phyloP scores from a whole-genome alignment of 2,329 filamentous ascomycete species.

The Herpotrichia juniperi region DNA sequence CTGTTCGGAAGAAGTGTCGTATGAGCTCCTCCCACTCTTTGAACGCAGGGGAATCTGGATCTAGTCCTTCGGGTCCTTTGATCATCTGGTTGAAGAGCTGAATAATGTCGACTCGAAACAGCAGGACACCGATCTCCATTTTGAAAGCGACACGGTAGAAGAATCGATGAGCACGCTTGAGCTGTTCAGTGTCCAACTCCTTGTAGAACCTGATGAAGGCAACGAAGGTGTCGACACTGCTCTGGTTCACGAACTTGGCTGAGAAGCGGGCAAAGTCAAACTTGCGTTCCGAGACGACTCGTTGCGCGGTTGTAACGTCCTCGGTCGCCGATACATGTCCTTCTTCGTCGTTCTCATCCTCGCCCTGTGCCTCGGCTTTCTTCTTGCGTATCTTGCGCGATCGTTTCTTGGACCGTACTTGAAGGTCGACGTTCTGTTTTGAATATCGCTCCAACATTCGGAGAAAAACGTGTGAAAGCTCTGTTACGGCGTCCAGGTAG shows the following conservation, averaged over 20 bases:
- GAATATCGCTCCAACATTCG: conserved; percentile 92
- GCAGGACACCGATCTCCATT: conserved; percentile 84
- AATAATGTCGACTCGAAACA: conserved; percentile 91
- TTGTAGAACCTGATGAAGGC: conserved; percentile 78
- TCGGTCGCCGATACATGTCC: conserved; percentile 64
- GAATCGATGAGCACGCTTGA: conserved; percentile 92
- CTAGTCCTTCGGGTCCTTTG: conserved; percentile 80
- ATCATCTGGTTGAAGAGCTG: conserved; percentile 89
- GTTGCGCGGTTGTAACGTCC: conserved; percentile 73
- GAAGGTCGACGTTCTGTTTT: conserved; percentile 92
- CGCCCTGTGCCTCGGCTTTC: conserved; percentile 51
- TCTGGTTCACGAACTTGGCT: conserved; percentile 80
- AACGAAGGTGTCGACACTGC: conserved; percentile 87
- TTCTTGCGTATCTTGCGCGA: conserved; percentile 76
- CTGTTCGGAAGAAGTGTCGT: conserved; percentile 80
- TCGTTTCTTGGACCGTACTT: conserved; percentile 81
- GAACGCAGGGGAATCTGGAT: conserved; percentile 69
- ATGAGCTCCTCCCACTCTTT: conserved; percentile 92
- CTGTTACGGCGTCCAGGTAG: conserved; percentile 90
- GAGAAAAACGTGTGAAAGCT: conserved; percentile 88
- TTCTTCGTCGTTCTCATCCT: conserved; percentile 59
- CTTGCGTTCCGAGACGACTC: conserved; percentile 79
- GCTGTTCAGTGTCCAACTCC: conserved; percentile 77
- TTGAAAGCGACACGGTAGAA: conserved; percentile 96
- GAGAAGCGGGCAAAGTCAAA: conserved; percentile 92